A percentile compares a stretch with the other conserved stretches of the same genome.
Evolutionary conservation across 768 basidiomycete species (phyloP).

Genomic region (Collybia nuda): DNA sequence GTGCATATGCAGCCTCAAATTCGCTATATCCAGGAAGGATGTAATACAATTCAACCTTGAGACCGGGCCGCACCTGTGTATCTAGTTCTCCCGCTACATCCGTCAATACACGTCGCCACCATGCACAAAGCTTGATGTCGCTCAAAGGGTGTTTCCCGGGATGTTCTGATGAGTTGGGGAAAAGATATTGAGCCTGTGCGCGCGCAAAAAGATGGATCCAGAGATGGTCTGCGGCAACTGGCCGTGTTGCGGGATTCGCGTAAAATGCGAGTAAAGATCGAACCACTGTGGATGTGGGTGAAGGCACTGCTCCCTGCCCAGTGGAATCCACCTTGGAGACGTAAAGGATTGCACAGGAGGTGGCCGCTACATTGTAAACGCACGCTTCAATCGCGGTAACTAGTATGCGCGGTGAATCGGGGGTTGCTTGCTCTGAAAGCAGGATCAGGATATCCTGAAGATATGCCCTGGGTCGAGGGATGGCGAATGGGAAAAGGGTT

Average conservation of each 20-base stretch:
- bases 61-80: slow-evolving; percentile 22
- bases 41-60: slow-evolving; percentile 48
- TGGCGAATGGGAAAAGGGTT: slow-evolving; percentile 74
- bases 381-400: slow-evolving; percentile 79
- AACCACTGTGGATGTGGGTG: slow-evolving; percentile 72
- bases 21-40: slow-evolving; percentile 70
- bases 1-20: slow-evolving; percentile 61
- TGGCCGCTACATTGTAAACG: slow-evolving; percentile 72
- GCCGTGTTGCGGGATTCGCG: slow-evolving; percentile 60
- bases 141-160: slow-evolving; percentile 69
- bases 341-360: slow-evolving; percentile 75
- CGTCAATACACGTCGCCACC: slow-evolving; percentile 86
- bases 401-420: slow-evolving; percentile 55
- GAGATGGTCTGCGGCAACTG: slow-evolving; percentile 52
- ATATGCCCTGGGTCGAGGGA: slow-evolving; percentile 61
- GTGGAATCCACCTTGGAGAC: slow-evolving; percentile 95
- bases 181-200: slow-evolving; percentile 89
- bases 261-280: slow-evolving; percentile 65
- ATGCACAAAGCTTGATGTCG: slow-evolving; percentile 80
- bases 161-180: slow-evolving; percentile 80
- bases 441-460: slow-evolving; percentile 79
- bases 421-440: slow-evolving; percentile 58
- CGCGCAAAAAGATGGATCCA: slow-evolving; percentile 91
- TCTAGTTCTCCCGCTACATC: slow-evolving; percentile 43
- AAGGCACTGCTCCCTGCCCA: slow-evolving; percentile 63